Conservation (phyloP, 106 monocot species). For the Agapanthus africanus region DNA sequence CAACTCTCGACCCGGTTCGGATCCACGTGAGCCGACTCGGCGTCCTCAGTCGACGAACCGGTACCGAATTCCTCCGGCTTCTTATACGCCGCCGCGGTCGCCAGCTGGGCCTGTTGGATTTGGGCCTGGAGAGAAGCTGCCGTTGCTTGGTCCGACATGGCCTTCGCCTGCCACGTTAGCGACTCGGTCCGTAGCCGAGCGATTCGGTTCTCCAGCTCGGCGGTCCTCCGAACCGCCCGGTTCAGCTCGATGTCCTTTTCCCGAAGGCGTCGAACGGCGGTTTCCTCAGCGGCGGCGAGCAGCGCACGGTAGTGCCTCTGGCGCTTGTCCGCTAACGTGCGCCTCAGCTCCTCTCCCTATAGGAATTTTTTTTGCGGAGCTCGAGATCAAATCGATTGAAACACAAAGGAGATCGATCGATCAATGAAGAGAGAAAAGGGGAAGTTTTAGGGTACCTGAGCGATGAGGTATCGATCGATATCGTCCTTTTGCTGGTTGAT, state of each 20-base stretch:
- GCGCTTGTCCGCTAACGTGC: constrained; percentile 36
- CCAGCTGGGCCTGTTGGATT: constrained; percentile 42
- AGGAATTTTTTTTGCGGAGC: neutral
- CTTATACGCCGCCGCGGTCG: constrained; percentile 7
- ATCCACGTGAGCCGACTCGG: constrained; percentile 65
- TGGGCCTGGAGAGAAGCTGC: constrained; percentile 57
- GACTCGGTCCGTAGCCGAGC: constrained; percentile 44
- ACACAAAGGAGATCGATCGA: neutral
- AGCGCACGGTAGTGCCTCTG: constrained; percentile 42
- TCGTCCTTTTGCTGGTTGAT: constrained; percentile 43
- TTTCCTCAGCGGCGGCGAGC: constrained; percentile 38
- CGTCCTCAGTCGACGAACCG: constrained; percentile 41
- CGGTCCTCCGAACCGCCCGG: constrained; percentile 27
- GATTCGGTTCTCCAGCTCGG: constrained; percentile 69
- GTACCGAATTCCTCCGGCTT: constrained; percentile 9
- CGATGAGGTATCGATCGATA: constrained; percentile 38
- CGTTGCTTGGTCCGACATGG: constrained; percentile 52
- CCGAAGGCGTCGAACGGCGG: constrained; percentile 29
- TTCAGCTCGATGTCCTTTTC: constrained; percentile 70
- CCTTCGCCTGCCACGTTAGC: constrained; percentile 74
- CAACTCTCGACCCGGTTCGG: constrained; percentile 29
- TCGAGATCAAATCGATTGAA: neutral
- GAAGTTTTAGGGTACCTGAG: constrained; percentile 18
- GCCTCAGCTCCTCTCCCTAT: constrained; percentile 78
- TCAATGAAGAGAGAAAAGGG: neutral